phyloP scores from a whole-genome alignment of 805 yeast genomes.

The Pichia rugopelliculosa region DNA sequence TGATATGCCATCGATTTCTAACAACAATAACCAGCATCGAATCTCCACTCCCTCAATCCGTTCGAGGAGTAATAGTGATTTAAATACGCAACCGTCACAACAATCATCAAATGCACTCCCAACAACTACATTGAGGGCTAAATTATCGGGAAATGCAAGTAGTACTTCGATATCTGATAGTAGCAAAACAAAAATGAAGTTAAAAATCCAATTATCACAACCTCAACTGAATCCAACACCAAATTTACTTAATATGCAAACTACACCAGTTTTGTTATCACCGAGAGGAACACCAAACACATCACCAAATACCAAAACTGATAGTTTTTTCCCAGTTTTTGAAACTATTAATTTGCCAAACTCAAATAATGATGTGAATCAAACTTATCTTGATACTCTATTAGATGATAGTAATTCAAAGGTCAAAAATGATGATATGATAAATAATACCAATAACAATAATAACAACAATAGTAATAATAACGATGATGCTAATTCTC shows the following conservation, averaged over 20 bases:
- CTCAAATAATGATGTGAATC: not conserved
- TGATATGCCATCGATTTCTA: not conserved
- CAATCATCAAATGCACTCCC: not conserved
- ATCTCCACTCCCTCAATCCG: not conserved
- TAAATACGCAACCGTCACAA: not conserved
- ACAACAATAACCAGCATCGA: not conserved
- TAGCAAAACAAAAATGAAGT: conserved; percentile 14
- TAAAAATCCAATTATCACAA: conserved; percentile 17
- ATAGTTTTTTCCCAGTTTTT: conserved; percentile 1
- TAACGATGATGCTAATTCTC: not conserved
- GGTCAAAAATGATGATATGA: not conserved
- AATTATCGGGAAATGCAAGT: conserved; percentile 7
- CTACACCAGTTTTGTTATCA: conserved; percentile 24
- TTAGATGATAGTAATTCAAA: conserved; percentile 4
- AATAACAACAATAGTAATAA: not conserved
- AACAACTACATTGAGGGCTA: conserved; percentile 6
- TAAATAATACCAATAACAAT: not conserved
- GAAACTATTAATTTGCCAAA: not conserved
- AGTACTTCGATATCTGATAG: not conserved
- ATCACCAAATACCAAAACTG: conserved; percentile 17
- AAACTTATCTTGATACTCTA: conserved; percentile 13
- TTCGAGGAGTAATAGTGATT: conserved; percentile 5
- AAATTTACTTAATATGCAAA: conserved; percentile 9
- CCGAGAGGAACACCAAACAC: conserved; percentile 27
- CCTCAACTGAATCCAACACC: conserved; percentile 11